These are phyloP conservation scores for Acephala macrosclerotiorum DNA, from an alignment of 2,329 filamentous ascomycete species.

Conservation along the genomic window DNA sequence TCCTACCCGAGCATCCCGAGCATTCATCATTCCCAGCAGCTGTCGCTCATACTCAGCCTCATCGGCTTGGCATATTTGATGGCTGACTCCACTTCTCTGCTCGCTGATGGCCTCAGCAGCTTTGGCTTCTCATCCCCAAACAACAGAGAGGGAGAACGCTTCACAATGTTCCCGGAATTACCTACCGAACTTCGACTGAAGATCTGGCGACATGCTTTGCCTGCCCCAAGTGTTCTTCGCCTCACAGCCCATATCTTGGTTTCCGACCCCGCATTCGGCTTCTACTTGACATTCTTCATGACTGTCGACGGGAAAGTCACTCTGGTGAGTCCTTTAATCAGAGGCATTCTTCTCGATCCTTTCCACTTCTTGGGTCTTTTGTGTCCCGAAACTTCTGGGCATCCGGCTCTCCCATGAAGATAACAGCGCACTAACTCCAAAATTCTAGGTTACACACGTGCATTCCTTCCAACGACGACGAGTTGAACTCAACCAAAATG, in stretches of 20 bases:
- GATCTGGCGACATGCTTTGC: constrained; percentile 8
- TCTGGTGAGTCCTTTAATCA: not conserved
- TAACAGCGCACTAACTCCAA: no score
- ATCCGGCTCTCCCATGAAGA: no score
- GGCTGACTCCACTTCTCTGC: not conserved
- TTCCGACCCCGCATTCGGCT: constrained; percentile 11
- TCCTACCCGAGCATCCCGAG: constrained; percentile 1
- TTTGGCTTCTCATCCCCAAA: not conserved
- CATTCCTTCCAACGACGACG: not conserved
- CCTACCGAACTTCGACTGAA: constrained; percentile 14
- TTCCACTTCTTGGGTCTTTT: no score
- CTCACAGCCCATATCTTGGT: constrained; percentile 9
- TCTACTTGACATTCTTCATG: constrained; percentile 9
- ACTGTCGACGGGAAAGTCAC: not conserved
- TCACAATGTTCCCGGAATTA: constrained; percentile 1
- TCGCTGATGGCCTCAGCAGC: not conserved
- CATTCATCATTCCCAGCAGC: not conserved
- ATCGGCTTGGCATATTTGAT: not conserved
- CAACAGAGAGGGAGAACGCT: not conserved
- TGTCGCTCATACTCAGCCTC: not conserved
- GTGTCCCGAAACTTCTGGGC: no score
- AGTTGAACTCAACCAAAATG: not conserved
- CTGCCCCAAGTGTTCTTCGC: not conserved
- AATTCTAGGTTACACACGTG: not conserved
- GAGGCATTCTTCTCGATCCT: no score